A percentile compares a stretch with the other conserved stretches of the same genome.
Evolutionary conservation across 2,329 filamentous ascomycete genomes (phyloP).

Genomic region (Sporothrix dimorphospora): DNA sequence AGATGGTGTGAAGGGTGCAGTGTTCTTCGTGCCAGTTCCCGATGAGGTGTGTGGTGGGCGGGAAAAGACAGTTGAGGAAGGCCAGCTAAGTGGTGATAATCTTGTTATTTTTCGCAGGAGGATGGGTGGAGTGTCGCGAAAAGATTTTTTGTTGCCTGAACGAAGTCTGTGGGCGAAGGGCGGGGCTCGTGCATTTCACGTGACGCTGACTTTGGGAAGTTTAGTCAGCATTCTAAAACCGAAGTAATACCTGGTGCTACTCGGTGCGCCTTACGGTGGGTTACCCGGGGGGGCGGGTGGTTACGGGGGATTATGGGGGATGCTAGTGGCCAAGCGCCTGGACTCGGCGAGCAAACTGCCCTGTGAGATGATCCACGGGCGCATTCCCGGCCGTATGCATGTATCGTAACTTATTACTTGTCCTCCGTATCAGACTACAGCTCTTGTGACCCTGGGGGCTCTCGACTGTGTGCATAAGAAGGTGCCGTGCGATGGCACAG

Average conservation of each 20-base stretch:
- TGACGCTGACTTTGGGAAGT: neutral
- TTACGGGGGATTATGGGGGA: neutral
- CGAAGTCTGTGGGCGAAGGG: constrained; percentile 29
- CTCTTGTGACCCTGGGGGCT: neutral
- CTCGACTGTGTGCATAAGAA: neutral
- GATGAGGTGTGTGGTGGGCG: constrained; percentile 20
- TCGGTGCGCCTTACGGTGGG: neutral
- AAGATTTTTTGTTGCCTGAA: constrained; percentile 30
- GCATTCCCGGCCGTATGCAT: neutral
- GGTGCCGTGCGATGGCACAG: neutral
- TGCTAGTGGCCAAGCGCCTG: constrained; percentile 1
- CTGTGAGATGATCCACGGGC: constrained; percentile 4
- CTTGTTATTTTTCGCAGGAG: constrained; percentile 25
- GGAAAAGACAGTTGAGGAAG: constrained; percentile 20
- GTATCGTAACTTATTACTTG: too few species aligned
- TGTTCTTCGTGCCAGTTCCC: constrained; percentile 28
- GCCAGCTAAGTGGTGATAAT: constrained; percentile 24
- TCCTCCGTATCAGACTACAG: neutral
- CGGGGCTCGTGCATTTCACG: constrained; percentile 30
- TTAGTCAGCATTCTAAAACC: constrained; percentile 7
- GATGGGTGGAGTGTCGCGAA: constrained; percentile 25
- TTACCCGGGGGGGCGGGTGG: too few species aligned
- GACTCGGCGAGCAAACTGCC: neutral
- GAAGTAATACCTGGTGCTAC: neutral
- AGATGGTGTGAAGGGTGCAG: constrained; percentile 20